Percentiles rank a stretch among this genome's conserved stretches.
Evolutionary conservation across 805 yeast genomes (phyloP).

Genomic region (Kurtzmaniella fragi): DNA sequence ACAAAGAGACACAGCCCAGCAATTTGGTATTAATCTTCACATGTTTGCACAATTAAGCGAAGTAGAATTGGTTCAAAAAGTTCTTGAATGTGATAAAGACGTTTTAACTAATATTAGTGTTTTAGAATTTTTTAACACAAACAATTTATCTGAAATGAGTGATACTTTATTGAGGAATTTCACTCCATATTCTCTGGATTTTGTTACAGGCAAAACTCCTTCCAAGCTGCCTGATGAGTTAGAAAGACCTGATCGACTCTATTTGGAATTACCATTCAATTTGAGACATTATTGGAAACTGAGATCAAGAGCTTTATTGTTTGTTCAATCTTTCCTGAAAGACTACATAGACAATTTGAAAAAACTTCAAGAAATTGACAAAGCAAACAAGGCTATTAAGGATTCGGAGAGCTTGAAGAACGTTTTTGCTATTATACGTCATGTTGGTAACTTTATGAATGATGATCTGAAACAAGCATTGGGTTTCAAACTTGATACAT

Average conservation of each 20-base stretch:
- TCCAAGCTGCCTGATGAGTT: constrained; percentile 56
- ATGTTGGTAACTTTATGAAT: constrained; percentile 96
- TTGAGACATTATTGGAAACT: constrained; percentile 89
- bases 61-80: constrained; percentile 60
- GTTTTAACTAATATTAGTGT: constrained; percentile 66
- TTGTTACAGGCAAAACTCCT: constrained; percentile 32
- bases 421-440: constrained; percentile 76
- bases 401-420: constrained; percentile 63
- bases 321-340: constrained; percentile 65
- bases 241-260: constrained; percentile 83
- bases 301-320: constrained; percentile 75
- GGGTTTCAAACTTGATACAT: constrained; percentile 87
- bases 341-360: constrained; percentile 70
- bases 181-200: constrained; percentile 71
- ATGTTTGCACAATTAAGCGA: constrained; percentile 60
- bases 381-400: constrained; percentile 63
- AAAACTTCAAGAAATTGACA: constrained; percentile 67
- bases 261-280: constrained; percentile 76
- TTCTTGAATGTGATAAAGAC: constrained; percentile 71
- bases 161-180: constrained; percentile 64
- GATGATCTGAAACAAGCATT: constrained; percentile 86
- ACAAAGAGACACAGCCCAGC: constrained; percentile 85
- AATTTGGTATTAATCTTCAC: constrained; percentile 90
- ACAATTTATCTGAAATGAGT: constrained; percentile 71
- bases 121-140: constrained; percentile 77